phyloP scores from a whole-genome alignment of 2,329 filamentous ascomycete genomes.

The Penicillium sp. region DNA sequence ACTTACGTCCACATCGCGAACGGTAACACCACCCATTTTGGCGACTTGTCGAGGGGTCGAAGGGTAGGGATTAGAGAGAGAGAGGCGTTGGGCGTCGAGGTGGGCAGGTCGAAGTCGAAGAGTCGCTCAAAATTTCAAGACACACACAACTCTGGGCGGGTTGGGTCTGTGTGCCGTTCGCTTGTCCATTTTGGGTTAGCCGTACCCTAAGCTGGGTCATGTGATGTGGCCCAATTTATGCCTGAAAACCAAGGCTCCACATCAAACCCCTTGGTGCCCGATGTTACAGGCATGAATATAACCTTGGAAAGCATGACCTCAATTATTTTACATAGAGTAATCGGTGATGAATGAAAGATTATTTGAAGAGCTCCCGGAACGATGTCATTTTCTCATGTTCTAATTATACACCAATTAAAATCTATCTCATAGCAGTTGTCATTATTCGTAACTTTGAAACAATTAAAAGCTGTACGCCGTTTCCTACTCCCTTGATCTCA shows the following conservation, averaged over 20 bases:
- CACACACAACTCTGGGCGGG: constrained; percentile 35
- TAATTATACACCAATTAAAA: constrained; percentile 6
- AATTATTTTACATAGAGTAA: background rate
- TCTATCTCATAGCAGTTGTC: background rate
- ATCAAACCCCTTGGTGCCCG: constrained; percentile 3
- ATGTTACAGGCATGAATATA: constrained; percentile 4
- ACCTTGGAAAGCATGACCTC: too few relatives aligned
- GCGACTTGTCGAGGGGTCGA: constrained; percentile 44
- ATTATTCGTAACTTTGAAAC: constrained; percentile 16
- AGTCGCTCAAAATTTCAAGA: constrained; percentile 40
- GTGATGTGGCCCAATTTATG: constrained; percentile 4
- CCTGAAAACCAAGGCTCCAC: background rate
- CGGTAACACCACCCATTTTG: constrained; percentile 67
- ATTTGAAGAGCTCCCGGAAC: background rate
- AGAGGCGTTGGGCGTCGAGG: constrained; percentile 36
- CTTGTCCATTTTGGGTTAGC: constrained; percentile 45
- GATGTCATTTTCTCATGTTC: background rate
- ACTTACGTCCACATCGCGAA: constrained; percentile 66
- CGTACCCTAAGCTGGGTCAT: constrained; percentile 37
- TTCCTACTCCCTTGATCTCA: constrained; percentile 9
- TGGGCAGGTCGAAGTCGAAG: constrained; percentile 42
- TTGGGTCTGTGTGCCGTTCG: constrained; percentile 41
- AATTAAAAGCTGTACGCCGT: constrained; percentile 4
- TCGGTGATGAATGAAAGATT: background rate
- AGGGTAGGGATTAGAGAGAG: constrained; percentile 30